phyloP scores from a whole-genome alignment of 306 rosid species.

The Casuarina cunninghamiana region DNA sequence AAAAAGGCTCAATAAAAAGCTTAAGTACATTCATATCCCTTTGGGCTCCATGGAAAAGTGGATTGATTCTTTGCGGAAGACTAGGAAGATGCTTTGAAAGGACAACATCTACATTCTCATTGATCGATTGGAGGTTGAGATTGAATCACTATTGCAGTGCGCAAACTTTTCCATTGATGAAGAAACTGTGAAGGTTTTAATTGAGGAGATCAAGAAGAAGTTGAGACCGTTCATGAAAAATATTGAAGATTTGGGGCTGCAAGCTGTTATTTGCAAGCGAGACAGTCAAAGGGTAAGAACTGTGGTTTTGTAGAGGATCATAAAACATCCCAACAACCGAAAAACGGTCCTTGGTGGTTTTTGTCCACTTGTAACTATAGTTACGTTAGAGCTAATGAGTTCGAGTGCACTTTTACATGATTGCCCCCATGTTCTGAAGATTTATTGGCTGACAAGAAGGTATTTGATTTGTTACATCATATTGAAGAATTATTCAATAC shows the following conservation, averaged over 20 bases:
- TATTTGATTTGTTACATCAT: no score
- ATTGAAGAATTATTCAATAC: no score
- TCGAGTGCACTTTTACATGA: no score
- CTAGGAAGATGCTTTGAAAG: conserved; percentile 74
- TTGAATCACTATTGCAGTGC: conserved; percentile 53
- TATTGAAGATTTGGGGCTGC: conserved; percentile 79
- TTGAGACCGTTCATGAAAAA: conserved; percentile 75
- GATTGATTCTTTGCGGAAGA: conserved; percentile 85
- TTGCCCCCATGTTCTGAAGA: no score
- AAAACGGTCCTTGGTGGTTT: conserved; percentile 5
- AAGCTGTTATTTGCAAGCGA: conserved; percentile 83
- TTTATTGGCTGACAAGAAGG: no score
- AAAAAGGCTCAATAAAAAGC: conserved; percentile 77
- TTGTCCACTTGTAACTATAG: conserved; percentile 10
- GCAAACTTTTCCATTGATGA: conserved; percentile 70
- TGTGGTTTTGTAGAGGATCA: conserved; percentile 86
- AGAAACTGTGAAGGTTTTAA: conserved; percentile 66
- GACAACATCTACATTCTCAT: conserved; percentile 68
- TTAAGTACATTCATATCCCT: conserved; percentile 59
- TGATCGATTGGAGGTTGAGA: conserved; percentile 58
- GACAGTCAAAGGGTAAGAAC: conserved; percentile 90
- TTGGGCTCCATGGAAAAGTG: conserved; percentile 90
- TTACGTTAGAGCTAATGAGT: conserved; percentile 26
- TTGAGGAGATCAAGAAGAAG: conserved; percentile 77
- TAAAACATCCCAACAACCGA: conserved; percentile 61